phyloP scores from a whole-genome alignment of 768 basidiomycete species.

The Dentipellis fragilis region DNA sequence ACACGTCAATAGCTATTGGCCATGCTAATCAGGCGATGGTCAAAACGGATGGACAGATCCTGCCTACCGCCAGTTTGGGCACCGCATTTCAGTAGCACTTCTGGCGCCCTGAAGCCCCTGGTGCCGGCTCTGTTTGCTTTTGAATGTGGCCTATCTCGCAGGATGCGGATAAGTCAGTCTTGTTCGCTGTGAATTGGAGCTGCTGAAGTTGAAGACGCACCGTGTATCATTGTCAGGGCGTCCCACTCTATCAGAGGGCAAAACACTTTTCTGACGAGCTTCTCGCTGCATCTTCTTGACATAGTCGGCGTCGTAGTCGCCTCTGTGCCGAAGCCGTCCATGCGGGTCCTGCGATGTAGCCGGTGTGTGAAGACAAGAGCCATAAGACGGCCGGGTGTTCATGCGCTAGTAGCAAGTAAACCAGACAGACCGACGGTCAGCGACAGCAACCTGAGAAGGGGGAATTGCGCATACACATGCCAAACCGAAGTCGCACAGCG shows the following conservation, averaged over 20 bases:
- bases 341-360: conserved; percentile 57
- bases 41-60: conserved; percentile 4
- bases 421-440: neutral
- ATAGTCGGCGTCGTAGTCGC: conserved; percentile 36
- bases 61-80: conserved; percentile 83
- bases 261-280: conserved; percentile 41
- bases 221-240: conserved; percentile 68
- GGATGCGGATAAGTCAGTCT: no score
- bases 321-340: conserved; percentile 39
- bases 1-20: conserved; percentile 81
- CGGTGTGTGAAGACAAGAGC: conserved; percentile 71
- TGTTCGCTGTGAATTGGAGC: no score
- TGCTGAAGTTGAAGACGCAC: conserved; percentile 23
- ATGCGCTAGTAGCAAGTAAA: conserved; percentile 35
- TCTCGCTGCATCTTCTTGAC: conserved; percentile 53
- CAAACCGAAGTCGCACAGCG: conserved; percentile 90
- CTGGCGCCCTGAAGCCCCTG: conserved; percentile 92
- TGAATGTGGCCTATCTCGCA: conserved; percentile 48
- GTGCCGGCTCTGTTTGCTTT: conserved; percentile 97
- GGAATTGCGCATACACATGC: conserved; percentile 59
- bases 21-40: neutral
- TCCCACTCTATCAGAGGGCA: conserved; percentile 62
- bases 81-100: conserved; percentile 89
- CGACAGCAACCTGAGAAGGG: neutral
- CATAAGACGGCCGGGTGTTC: conserved; percentile 35